Evolutionary conservation across 2,329 filamentous ascomycete genomes (phyloP).

Genomic region (Ophiostoma fasciatum): DNA sequence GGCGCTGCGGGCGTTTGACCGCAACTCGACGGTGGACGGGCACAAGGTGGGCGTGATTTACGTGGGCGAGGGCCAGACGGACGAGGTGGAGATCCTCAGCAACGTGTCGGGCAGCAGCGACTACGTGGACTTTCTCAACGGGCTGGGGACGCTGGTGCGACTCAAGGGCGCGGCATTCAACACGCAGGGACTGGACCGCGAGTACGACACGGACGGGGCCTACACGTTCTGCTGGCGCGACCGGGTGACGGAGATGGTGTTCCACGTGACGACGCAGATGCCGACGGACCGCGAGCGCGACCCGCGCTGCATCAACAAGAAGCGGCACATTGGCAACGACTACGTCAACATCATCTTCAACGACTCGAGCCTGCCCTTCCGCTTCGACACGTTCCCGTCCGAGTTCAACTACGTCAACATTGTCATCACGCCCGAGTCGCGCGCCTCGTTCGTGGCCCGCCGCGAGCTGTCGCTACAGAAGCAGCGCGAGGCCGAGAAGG

Average conservation of each 20-base stretch:
- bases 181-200: slow-evolving; percentile 74
- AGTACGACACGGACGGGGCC: slow-evolving; percentile 65
- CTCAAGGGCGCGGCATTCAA: slow-evolving; percentile 80
- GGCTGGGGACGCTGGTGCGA: slow-evolving; percentile 66
- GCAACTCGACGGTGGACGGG: slow-evolving; percentile 78
- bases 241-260: slow-evolving; percentile 85
- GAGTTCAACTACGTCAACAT: slow-evolving; percentile 97
- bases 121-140: slow-evolving; percentile 72
- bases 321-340: slow-evolving; percentile 91
- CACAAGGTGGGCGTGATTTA: slow-evolving; percentile 95
- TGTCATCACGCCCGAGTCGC: slow-evolving; percentile 78
- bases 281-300: slow-evolving; percentile 71
- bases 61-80: slow-evolving; percentile 71
- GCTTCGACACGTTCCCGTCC: slow-evolving; percentile 82
- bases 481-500: slow-evolving; percentile 11
- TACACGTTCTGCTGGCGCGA: slow-evolving; percentile 92
- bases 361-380: slow-evolving; percentile 78
- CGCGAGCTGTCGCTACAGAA: slow-evolving; percentile 25
- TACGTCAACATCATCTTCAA: slow-evolving; percentile 98
- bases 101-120: slow-evolving; percentile 79
- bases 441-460: slow-evolving; percentile 57
- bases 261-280: slow-evolving; percentile 96
- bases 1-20: slow-evolving; percentile 70
- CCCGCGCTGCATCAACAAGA: slow-evolving; percentile 67
- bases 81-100: slow-evolving; percentile 70